Evolutionary conservation across 2,329 filamentous ascomycete genomes (phyloP).

Genomic region (Colletotrichum tropicicola): DNA sequence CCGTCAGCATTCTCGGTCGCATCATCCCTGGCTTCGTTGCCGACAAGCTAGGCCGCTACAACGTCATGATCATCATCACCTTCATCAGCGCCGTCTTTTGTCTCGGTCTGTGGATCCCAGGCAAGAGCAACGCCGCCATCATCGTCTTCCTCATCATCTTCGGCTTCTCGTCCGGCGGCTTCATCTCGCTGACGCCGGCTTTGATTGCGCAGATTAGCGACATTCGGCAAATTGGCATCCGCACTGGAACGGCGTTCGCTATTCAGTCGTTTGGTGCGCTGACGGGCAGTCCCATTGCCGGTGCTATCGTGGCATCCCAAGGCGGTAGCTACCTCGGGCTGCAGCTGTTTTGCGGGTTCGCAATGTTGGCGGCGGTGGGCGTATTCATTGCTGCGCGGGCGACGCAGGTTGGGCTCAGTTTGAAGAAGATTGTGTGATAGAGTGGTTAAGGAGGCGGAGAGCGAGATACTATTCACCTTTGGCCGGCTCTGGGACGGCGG

Average conservation of each 20-base stretch:
- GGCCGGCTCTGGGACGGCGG: too few species aligned
- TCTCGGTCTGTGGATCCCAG: conserved; percentile 59
- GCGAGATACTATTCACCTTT: too few species aligned
- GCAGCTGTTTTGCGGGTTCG: conserved; percentile 72
- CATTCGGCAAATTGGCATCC: conserved; percentile 73
- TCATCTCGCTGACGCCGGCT: conserved; percentile 69
- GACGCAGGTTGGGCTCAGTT: conserved; percentile 44
- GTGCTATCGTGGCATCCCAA: conserved; percentile 63
- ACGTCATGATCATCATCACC: conserved; percentile 61
- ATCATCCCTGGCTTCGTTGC: conserved; percentile 60
- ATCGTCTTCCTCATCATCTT: conserved; percentile 74
- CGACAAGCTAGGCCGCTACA: conserved; percentile 55
- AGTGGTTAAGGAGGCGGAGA: too few species aligned
- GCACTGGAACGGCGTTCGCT: conserved; percentile 72
- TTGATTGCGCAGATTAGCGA: conserved; percentile 77
- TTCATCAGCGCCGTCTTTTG: conserved; percentile 55
- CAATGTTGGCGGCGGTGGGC: conserved; percentile 44
- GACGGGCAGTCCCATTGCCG: conserved; percentile 73
- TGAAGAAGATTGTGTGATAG: conserved; percentile 38
- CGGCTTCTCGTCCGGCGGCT: conserved; percentile 74
- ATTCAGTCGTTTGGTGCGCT: conserved; percentile 71
- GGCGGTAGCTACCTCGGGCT: conserved; percentile 65
- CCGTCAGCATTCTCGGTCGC: conserved; percentile 59
- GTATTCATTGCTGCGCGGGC: conserved; percentile 42
- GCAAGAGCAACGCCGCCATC: conserved; percentile 61